Evolutionary conservation across 73 alveolate species (phyloP).

Genomic region (Paramecium biaurelia): DNA sequence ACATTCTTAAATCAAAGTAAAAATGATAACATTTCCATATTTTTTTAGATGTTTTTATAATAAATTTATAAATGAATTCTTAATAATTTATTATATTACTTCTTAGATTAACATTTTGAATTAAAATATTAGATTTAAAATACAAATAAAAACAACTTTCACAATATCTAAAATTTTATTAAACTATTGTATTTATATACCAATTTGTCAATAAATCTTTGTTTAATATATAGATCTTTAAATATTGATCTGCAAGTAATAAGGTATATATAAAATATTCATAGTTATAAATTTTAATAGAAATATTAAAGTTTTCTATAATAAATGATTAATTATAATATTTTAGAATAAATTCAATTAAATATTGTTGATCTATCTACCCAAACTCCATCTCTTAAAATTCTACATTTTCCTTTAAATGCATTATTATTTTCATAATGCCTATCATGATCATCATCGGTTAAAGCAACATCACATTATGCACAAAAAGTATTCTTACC

Average conservation of each 20-base stretch:
- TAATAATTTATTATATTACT: not conserved
- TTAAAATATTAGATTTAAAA: no score
- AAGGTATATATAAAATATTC: no score
- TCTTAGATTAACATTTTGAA: no score
- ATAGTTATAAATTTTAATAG: no score
- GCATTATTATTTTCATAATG: slow-evolving; percentile 41
- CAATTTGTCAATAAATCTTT: no score
- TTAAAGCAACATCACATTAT: not conserved
- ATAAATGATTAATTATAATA: no score
- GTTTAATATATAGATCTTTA: no score
- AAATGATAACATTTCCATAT: not conserved
- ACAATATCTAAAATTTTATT: no score
- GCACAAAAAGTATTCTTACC: not conserved
- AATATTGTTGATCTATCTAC: not conserved
- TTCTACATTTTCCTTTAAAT: not conserved
- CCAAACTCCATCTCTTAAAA: not conserved
- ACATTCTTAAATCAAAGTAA: not conserved
- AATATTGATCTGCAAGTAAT: no score
- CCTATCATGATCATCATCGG: not conserved
- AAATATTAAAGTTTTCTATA: no score
- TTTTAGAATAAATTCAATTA: not conserved
- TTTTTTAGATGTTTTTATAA: not conserved
- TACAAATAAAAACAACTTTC: no score
- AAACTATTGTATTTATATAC: no score
- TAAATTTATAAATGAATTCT: not conserved